A percentile compares a stretch with the other conserved stretches of the same genome.
Evolutionary conservation across 345 rosid species (phyloP).

Genomic region (Eucalyptus shirleyi): DNA sequence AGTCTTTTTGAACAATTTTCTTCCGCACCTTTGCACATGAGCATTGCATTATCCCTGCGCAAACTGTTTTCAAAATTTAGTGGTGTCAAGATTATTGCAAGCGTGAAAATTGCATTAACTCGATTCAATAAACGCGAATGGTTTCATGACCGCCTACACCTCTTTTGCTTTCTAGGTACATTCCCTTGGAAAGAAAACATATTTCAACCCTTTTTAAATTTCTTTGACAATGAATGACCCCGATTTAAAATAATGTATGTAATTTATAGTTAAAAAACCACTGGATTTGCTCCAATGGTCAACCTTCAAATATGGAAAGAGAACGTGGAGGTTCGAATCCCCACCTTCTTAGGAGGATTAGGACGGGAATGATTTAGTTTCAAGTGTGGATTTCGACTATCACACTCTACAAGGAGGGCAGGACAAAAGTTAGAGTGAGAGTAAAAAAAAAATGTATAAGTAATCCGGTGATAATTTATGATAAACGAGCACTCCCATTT

Average conservation of each 20-base stretch:
- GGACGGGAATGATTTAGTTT: fast-evolving
- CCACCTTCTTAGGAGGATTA: fast-evolving
- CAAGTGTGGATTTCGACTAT: fast-evolving
- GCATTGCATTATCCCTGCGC: neutral
- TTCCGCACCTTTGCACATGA: neutral
- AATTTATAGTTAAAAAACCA: neutral
- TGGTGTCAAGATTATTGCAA: neutral
- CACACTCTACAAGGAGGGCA: fast-evolving
- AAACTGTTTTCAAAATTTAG: neutral
- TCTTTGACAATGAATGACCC: neutral
- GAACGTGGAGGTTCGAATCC: fast-evolving
- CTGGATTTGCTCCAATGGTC: fast-evolving
- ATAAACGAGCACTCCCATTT: neutral
- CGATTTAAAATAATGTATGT: neutral
- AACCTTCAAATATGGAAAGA: fast-evolving
- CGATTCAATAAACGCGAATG: neutral
- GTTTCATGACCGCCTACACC: neutral
- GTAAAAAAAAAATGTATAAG: too few species aligned
- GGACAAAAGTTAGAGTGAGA: fast-evolving
- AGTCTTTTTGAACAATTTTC: neutral
- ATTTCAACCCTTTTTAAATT: neutral
- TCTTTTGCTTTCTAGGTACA: neutral
- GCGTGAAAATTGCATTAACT: neutral
- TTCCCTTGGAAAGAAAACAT: neutral
- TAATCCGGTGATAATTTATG: neutral